Conservation (phyloP, 2,329 filamentous ascomycete genomes). For the Alternaria sp. region DNA sequence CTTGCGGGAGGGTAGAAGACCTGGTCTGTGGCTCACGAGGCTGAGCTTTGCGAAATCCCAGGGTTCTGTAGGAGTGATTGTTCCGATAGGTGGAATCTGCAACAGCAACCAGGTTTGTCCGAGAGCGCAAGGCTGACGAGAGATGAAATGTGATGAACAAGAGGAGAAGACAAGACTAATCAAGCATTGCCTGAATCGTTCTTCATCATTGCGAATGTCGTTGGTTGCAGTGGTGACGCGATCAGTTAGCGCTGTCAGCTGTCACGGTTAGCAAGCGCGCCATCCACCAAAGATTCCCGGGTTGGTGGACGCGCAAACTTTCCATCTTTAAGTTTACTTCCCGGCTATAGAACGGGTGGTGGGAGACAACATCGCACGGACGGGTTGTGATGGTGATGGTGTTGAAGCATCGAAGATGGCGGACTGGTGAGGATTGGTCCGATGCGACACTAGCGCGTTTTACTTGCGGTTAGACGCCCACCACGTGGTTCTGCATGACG, state of each 20-base stretch:
- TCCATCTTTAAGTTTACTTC: neutral
- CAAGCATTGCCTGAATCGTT: neutral
- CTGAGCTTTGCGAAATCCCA: neutral
- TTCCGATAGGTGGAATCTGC: conserved; percentile 9
- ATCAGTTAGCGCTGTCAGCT: neutral
- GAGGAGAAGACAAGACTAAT: neutral
- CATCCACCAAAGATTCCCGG: neutral
- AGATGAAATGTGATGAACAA: neutral
- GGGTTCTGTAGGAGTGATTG: neutral
- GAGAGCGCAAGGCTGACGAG: neutral
- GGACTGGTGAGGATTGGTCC: neutral
- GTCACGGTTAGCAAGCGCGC: neutral
- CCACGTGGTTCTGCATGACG: conserved; percentile 16
- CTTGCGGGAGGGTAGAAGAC: neutral
- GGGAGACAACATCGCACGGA: neutral
- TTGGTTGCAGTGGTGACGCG: neutral
- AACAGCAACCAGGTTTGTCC: neutral
- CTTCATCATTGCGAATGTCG: neutral
- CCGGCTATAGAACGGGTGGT: neutral
- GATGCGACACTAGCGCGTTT: neutral
- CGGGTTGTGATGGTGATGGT: neutral
- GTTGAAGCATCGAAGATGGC: neutral
- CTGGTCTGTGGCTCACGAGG: neutral
- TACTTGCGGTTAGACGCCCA: conserved; percentile 10
- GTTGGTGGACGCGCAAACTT: neutral